These are phyloP conservation scores for Drechmeria coniospora DNA, from an alignment of 2,329 filamentous ascomycete species.

Conservation along the genomic window DNA sequence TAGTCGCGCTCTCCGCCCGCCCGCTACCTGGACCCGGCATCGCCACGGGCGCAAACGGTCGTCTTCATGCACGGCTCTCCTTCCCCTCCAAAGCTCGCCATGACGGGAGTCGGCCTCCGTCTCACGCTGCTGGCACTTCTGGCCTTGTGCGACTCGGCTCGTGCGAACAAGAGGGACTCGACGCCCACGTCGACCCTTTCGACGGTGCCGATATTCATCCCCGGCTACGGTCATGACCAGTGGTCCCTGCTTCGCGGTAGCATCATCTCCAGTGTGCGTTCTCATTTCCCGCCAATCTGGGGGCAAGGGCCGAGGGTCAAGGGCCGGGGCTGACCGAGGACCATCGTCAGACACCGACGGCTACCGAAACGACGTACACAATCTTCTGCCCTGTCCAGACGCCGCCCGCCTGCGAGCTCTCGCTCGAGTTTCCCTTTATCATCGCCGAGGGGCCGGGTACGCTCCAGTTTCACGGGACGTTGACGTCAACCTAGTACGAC, in stretches of 20 bases:
- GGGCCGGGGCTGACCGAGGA: not conserved
- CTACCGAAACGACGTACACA: constrained; percentile 27
- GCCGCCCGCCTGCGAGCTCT: constrained; percentile 25
- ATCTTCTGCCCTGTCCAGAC: constrained; percentile 30
- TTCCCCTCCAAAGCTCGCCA: not conserved
- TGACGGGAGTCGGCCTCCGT: constrained; percentile 1
- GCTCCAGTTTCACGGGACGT: constrained; percentile 26
- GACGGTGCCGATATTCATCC: constrained; percentile 29
- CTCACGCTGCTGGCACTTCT: constrained; percentile 11
- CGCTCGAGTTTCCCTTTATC: constrained; percentile 30
- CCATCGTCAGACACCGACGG: constrained; percentile 16
- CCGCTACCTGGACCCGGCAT: not conserved
- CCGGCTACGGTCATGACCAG: constrained; percentile 23
- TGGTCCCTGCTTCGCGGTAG: constrained; percentile 31
- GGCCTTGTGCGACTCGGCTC: constrained; percentile 8
- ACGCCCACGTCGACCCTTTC: constrained; percentile 14
- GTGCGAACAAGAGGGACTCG: constrained; percentile 7
- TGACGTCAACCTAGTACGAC: constrained; percentile 26
- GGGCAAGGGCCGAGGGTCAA: not conserved
- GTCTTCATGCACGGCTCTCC: not conserved
- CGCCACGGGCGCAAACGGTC: not conserved
- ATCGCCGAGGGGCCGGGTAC: constrained; percentile 29
- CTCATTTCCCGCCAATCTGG: not conserved
- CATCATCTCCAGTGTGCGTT: constrained; percentile 25
- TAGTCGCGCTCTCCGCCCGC: not conserved